Percentiles rank a stretch among this genome's conserved stretches.
These are phyloP conservation scores for Talaromyces thailandensis DNA, from an alignment of 495 filamentous ascomycete genomes.

Conservation along the genomic window DNA sequence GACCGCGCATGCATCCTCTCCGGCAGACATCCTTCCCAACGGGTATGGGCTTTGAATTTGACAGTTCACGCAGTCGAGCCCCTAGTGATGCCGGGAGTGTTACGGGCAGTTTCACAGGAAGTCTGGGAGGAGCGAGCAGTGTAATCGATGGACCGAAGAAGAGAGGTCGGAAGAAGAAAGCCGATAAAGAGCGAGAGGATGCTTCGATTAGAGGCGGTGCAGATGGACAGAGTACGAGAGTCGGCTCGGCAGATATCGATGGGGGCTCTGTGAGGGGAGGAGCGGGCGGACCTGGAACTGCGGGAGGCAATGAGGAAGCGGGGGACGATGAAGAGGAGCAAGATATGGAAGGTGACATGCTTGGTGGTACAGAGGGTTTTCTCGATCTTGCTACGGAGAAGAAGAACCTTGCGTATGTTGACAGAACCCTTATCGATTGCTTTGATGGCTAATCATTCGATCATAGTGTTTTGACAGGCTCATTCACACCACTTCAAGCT, in stretches of 20 bases:
- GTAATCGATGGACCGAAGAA: constrained; percentile 42
- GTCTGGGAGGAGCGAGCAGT: constrained; percentile 45
- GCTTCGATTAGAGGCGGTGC: constrained; percentile 36
- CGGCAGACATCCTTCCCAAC: constrained; percentile 86
- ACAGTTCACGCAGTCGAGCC: constrained; percentile 34
- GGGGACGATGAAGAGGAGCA: constrained; percentile 53
- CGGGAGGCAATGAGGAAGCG: constrained; percentile 37
- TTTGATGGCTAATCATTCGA: constrained; percentile 7
- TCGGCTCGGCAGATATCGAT: constrained; percentile 30
- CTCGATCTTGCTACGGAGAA: constrained; percentile 59
- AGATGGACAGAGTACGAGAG: constrained; percentile 33
- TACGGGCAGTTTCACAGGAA: constrained; percentile 51
- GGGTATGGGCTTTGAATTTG: constrained; percentile 46
- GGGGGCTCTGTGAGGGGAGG: constrained; percentile 34
- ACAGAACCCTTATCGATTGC: not conserved
- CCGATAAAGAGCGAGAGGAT: constrained; percentile 42
- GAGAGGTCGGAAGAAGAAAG: constrained; percentile 58
- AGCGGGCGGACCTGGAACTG: constrained; percentile 24
- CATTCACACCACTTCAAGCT: constrained; percentile 60
- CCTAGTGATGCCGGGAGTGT: constrained; percentile 60
- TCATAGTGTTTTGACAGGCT: constrained; percentile 53
- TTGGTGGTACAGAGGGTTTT: constrained; percentile 51
- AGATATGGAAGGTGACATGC: constrained; percentile 54
- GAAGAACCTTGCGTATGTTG: constrained; percentile 54
- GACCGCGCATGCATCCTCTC: constrained; percentile 57